Evolutionary conservation across 495 filamentous ascomycete species (phyloP).

Genomic region (Tuber calosporum): DNA sequence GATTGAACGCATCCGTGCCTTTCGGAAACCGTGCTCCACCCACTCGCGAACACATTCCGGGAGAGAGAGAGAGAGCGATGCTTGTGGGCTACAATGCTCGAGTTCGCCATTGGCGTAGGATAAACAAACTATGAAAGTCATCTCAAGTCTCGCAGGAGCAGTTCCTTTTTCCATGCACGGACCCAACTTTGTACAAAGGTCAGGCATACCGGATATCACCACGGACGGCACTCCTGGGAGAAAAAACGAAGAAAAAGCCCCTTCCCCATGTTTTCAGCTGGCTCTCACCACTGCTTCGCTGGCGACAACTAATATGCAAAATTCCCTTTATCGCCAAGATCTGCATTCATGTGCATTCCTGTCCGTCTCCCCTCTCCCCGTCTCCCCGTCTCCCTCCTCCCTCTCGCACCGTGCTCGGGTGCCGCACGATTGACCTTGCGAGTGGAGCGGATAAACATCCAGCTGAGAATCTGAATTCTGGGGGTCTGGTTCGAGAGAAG

Average conservation of each 20-base stretch:
- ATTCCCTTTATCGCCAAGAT: conserved; percentile 25
- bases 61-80: background rate
- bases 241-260: background rate
- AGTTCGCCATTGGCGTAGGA: background rate
- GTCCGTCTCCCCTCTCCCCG: conserved; percentile 5
- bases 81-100: background rate
- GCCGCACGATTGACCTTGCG: conserved; percentile 20
- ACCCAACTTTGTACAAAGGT: background rate
- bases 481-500: conserved; percentile 23
- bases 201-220: no score
- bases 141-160: background rate
- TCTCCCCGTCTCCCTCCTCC: no score
- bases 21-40: background rate
- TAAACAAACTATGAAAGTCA: background rate
- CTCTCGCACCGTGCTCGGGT: no score
- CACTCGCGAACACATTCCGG: conserved; percentile 1
- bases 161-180: conserved; percentile 12
- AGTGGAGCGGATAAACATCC: conserved; percentile 26
- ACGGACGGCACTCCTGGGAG: background rate
- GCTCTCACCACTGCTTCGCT: conserved; percentile 2
- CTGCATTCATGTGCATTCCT: conserved; percentile 16
- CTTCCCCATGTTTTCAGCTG: conserved; percentile 32
- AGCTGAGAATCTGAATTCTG: conserved; percentile 32
- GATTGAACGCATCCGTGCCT: background rate
- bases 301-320: conserved; percentile 6